Evolutionary conservation across 2,329 filamentous ascomycete genomes (phyloP).

Genomic region (Massarina eburnea): DNA sequence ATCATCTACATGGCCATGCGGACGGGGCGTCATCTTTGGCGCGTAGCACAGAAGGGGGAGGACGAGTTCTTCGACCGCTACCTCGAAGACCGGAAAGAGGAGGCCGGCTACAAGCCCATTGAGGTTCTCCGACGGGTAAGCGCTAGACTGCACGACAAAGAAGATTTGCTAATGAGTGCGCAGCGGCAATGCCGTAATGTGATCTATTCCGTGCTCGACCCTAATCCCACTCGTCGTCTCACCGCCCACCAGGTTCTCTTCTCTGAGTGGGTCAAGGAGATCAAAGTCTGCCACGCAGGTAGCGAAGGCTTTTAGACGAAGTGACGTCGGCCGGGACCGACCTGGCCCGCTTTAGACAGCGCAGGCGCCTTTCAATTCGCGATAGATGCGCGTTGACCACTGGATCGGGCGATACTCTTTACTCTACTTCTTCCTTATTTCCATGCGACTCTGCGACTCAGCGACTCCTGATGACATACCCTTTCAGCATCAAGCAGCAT

Average conservation of each 20-base stretch:
- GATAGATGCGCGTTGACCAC: conserved; percentile 6
- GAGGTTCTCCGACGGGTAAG: conserved; percentile 92
- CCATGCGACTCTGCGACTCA: conserved; percentile 29
- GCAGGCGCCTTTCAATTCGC: conserved; percentile 9
- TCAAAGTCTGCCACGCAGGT: conserved; percentile 94
- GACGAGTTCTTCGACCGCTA: conserved; percentile 98
- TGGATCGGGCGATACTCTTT: conserved; percentile 18
- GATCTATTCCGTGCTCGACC: conserved; percentile 97
- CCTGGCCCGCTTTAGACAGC: conserved; percentile 10
- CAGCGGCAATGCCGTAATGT: conserved; percentile 97
- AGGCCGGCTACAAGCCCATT: conserved; percentile 94
- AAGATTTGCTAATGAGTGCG: conserved; percentile 18
- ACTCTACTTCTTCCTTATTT: conserved; percentile 20
- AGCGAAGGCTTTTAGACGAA: conserved; percentile 80
- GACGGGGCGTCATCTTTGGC: conserved; percentile 93
- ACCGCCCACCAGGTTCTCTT: conserved; percentile 96
- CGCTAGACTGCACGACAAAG: conserved; percentile 22
- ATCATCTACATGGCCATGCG: conserved; percentile 99
- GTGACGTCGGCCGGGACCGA: background rate
- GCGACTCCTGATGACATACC: conserved; percentile 41
- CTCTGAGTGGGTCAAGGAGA: conserved; percentile 97
- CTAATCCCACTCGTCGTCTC: conserved; percentile 87
- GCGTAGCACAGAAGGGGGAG: conserved; percentile 93
- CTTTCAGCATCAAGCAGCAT: conserved; percentile 40
- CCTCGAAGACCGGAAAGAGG: conserved; percentile 86